Base-by-base conservation (phyloP, 2,329 filamentous ascomycete species). In the Ceratocystis cacaofunesta region DNA sequence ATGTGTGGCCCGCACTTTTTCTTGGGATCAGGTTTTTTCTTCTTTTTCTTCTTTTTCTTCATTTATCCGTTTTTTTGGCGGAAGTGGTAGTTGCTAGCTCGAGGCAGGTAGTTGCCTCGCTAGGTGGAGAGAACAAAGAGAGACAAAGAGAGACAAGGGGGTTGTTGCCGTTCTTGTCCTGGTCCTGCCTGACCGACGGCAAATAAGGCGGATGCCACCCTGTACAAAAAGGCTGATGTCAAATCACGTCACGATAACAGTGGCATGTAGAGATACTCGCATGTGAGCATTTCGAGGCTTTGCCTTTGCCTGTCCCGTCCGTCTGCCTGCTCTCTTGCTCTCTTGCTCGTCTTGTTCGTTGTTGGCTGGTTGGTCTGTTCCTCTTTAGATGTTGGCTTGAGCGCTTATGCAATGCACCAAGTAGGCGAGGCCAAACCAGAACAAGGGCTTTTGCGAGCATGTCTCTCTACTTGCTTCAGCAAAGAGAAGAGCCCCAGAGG, bases 401-500 rank as follows among this genome's bases (percentile, higher is more conserved):
- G 52, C 52, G 52, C 52, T 30, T 30, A 57, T 57, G 52, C 52
- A 57, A 57, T 57, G 52, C 52, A 32, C 52, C 10, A 57, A 25
- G 52, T 74, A 17, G 60, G 36, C n/a, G 32, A 30, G 25, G 52
- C 36, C 36, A 41, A 41, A 5, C 36, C 36, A 41, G 36, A 41
- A 41, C 36, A 15, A 41, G 36, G 36, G 36, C 36, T 41, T 15
- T 15, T 41, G 36, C 36, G 36, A 15, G 36, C 1, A 41, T 41
- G 36, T 41, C 36, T 41, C 36, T 41, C 36, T 41, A 5, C 36
- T 12, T 41, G 36, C 36, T 41, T 12, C 36, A 41, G 36, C 36
- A 76, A 70, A 76, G 75, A 72, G 75, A 76, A 73, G 75, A 75
- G 71, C 71, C 68, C 69, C 75, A 75, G 70, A 69, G 69, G 65